Conservation (phyloP, 2,329 filamentous ascomycete species). For the Fusarium annulatum region DNA sequence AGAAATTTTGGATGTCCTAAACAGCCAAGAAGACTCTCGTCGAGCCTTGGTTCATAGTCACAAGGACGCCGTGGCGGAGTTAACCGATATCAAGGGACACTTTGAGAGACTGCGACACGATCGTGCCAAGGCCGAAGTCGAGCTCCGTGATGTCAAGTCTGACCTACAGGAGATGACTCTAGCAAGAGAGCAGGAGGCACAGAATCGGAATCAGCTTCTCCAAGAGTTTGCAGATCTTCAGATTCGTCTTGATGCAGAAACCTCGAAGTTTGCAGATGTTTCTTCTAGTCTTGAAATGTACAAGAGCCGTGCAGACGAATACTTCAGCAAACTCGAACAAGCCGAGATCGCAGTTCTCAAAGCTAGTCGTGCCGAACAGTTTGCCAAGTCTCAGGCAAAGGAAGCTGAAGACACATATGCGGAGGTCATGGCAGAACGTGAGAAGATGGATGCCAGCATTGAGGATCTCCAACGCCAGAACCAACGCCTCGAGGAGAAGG, state of each 20-base stretch:
- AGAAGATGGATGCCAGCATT: conserved; percentile 86
- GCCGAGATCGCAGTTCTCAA: conserved; percentile 96
- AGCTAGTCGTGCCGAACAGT: conserved; percentile 90
- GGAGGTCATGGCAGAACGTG: conserved; percentile 89
- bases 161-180: conserved; percentile 84
- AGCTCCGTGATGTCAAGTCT: conserved; percentile 83
- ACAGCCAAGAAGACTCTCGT: conserved; percentile 90
- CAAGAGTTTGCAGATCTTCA: conserved; percentile 95
- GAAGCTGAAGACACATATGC: conserved; percentile 94
- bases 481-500: conserved; percentile 87
- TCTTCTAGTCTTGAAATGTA: conserved; percentile 87
- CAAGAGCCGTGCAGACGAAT: conserved; percentile 92
- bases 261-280: conserved; percentile 85
- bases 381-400: conserved; percentile 87
- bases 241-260: conserved; percentile 89
- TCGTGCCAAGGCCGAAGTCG: conserved; percentile 82
- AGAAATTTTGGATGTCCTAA: conserved; percentile 91
- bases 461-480: conserved; percentile 92
- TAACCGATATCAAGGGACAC: conserved; percentile 86
- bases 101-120: conserved; percentile 89
- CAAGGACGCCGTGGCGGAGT: conserved; percentile 84
- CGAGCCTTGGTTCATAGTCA: conserved; percentile 84
- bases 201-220: conserved; percentile 87
- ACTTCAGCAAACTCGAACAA: conserved; percentile 96
- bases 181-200: conserved; percentile 85